Base-by-base conservation (phyloP, 192 early-diverging fungal species). In the Powellomyces hirtus region DNA sequence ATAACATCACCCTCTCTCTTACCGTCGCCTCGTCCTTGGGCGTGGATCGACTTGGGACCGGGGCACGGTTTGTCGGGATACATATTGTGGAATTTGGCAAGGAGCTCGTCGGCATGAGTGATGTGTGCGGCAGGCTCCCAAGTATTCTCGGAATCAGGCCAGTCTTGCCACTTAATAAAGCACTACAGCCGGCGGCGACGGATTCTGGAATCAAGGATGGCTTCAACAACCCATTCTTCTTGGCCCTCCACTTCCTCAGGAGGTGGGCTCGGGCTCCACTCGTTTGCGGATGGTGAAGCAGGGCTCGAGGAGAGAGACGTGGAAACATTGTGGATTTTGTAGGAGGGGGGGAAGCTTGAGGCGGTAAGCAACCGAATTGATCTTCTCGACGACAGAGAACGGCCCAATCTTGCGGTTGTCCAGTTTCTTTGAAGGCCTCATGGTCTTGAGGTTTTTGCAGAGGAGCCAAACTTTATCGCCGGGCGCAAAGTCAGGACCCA, bases 301-400 rank as follows among this genome's bases (percentile, higher is more conserved):
- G 4, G 59, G 59, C 8, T 42, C 37, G 38, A 61, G 59, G 36
- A 61, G 59, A 1, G 35, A 61, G 31, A 42, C 38, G 30, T 38
- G 59, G 38, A 61, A 61, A 61, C 59, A 36, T 37, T 16, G 36
- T 61, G 35, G 6, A 61, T 20, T 14, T 29, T 3, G 31, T n/a
- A 61, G 27, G 8, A n/a, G 14, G 27, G 16, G 4, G 59, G 59
- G 3, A 38, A 61, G 51, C 22, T 61, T 37, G n/a, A 61, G 59
- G 4, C 38, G 16, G 26, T 56, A 56, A 4, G 53, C 53, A 3
- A 18, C 22, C 14, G 53, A 27, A 29, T 27, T 27, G 7, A 61
- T 40, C 22, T 37, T 36, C 30, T 2, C 35, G 20, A 42, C 1
- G 59, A 61, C 20, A 11, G 7, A 1, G 18, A 61, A 42, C 4